Percentiles rank a stretch among this genome's conserved stretches.
Evolutionary conservation across 78 protist species (phyloP).

Genomic region (Ministeria vibrans): DNA sequence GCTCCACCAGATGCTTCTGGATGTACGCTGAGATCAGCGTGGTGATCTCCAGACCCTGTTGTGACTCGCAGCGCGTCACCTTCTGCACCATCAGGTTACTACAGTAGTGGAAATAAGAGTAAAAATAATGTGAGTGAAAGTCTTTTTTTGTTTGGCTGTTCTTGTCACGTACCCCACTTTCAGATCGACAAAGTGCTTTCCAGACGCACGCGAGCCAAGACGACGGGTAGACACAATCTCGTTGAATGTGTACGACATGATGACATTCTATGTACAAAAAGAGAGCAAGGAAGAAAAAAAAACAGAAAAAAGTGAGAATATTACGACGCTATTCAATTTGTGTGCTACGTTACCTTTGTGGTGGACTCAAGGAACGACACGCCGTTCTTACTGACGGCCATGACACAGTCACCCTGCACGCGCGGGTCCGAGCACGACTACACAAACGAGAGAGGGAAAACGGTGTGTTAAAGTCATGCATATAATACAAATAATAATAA

Average conservation of each 20-base stretch:
- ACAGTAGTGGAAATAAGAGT: too few species aligned
- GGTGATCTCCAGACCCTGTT: background rate
- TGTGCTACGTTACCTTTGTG: background rate
- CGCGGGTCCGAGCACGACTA: conserved; percentile 5
- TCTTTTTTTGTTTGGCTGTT: too few species aligned
- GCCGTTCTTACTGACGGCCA: conserved; percentile 4
- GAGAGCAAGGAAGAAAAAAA: too few species aligned
- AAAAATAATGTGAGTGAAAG: too few species aligned
- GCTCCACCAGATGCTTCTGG: background rate
- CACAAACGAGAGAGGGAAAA: background rate
- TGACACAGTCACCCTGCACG: background rate
- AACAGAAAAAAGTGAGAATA: background rate
- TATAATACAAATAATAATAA: background rate
- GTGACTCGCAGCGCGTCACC: conserved; percentile 10
- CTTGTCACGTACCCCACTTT: too few species aligned
- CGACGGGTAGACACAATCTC: conserved; percentile 11
- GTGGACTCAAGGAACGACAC: background rate
- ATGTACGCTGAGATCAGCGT: background rate
- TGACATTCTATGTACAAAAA: background rate
- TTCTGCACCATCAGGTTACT: conserved; percentile 14
- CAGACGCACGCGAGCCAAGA: background rate
- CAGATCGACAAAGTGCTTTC: conserved; percentile 3
- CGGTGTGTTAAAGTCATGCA: background rate
- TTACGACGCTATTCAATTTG: too few species aligned
- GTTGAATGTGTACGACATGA: conserved; percentile 1